Evolutionary conservation across 2,329 filamentous ascomycete genomes (phyloP).

Genomic region (Fusarium falciforme): DNA sequence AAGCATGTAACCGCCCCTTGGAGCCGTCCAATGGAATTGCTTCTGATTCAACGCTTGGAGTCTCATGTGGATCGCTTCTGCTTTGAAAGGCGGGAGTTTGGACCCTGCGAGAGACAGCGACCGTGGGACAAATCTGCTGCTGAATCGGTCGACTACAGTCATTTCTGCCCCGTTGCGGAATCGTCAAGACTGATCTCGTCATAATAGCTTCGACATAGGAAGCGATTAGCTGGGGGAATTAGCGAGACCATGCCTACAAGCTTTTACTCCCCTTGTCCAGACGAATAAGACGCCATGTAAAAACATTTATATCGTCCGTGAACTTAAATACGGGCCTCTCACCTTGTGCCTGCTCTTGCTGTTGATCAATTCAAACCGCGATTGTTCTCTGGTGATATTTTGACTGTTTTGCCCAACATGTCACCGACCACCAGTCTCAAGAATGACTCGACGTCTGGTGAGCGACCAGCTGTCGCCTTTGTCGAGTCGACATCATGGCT

Average conservation of each 20-base stretch:
- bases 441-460: neutral
- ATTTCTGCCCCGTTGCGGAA: conserved; percentile 7
- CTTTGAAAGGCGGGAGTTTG: neutral
- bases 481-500: conserved; percentile 43
- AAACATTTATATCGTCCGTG: neutral
- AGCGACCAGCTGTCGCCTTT: neutral
- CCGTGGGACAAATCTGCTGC: neutral
- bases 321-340: neutral
- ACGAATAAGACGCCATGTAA: neutral
- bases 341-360: neutral
- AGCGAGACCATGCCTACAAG: neutral
- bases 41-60: neutral
- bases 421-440: conserved; percentile 16
- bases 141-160: neutral
- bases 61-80: neutral
- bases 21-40: neutral
- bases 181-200: conserved; percentile 6
- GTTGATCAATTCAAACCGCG: conserved; percentile 5
- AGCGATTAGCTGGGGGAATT: neutral
- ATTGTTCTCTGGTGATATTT: neutral
- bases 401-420: conserved; percentile 9
- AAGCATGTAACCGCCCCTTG: conserved; percentile 6
- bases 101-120: neutral
- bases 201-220: conserved; percentile 14
- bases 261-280: neutral